Evolutionary conservation across 176 grass and related monocot species (phyloP).

Genomic region (Aegilops speltoides): DNA sequence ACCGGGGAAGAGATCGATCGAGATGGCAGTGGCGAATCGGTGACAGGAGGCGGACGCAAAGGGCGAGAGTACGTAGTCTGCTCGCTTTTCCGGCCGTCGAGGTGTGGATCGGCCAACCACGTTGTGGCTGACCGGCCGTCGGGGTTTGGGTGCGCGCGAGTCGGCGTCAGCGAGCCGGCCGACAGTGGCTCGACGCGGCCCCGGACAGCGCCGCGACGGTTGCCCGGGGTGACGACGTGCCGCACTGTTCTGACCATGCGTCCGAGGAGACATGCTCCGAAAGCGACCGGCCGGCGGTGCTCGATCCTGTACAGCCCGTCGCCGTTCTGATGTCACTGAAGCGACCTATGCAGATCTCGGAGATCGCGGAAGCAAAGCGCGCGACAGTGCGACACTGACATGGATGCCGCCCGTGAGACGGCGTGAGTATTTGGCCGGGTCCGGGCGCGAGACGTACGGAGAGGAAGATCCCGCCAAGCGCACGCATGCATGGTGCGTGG

Average conservation of each 20-base stretch:
- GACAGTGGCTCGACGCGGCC: neutral
- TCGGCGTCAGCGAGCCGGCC: slow-evolving; percentile 32
- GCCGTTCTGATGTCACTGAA: neutral
- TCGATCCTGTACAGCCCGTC: neutral
- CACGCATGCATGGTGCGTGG: neutral
- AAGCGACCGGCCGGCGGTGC: neutral
- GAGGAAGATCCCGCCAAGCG: neutral
- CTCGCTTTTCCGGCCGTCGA: neutral
- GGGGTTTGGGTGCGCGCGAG: slow-evolving; percentile 1
- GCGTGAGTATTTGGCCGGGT: neutral
- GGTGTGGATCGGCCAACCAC: slow-evolving; percentile 22
- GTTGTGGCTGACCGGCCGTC: slow-evolving; percentile 12
- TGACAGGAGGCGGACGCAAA: neutral
- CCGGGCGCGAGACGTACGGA: neutral
- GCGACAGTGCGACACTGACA: neutral
- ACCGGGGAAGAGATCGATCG: neutral
- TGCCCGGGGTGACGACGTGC: slow-evolving; percentile 2
- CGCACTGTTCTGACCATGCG: neutral
- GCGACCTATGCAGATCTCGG: neutral
- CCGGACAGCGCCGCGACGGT: neutral
- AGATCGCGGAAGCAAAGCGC: neutral
- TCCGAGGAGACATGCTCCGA: slow-evolving; percentile 17
- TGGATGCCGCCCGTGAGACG: neutral
- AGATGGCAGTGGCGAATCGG: neutral
- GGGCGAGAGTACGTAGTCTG: neutral